Evolutionary conservation across 176 grass and related monocot genomes (phyloP), one percentile per base, ranked within the genome.

Genomic region (Carex pumila): DNA sequence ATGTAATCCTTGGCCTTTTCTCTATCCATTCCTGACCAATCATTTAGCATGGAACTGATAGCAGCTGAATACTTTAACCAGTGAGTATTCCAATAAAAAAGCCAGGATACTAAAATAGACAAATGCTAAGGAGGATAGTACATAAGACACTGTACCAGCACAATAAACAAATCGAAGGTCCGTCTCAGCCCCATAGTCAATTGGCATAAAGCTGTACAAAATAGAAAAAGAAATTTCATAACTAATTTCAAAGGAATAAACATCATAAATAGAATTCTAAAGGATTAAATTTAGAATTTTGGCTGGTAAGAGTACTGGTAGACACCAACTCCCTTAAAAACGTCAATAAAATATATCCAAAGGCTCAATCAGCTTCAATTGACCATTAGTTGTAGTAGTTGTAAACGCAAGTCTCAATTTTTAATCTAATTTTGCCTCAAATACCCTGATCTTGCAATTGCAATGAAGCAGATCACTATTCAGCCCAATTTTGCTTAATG

Each of bases 81-180:
- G 17, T 83, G 30, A 77, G 81, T 80, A 72, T 47, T 56, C 39
- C 15, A 9, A 55, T 61, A 13, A 36, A 60, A 41, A 52, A 65
- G 73, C 29, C 30, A 80, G 70, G 59, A 83, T 21, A 58, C 12
- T 60, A 45, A 61, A 34, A 85, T 8, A 43, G 30, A 29, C 10
- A 32, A 10, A 58, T 21, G 19, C n/a, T 47, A 50, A 80, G 13
- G 72, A 76, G 2, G 68, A 3, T 18, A 55, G 72, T 78, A 87
- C 15, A 80, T 32, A 73, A 81, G 14, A 56, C 54, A 71, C 63
- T 91, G 85, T 74, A 95, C 96, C 96, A 85, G 96, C 96, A 88
- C 96, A 98, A 69, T 93, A 98, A 11, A 98, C 89, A 90, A 98
- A 98, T 11, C 96, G 91, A 72, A 98, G 89, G 60, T 95, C 93